Conservation (phyloP, 225 moss, liverwort and hornwort genomes). For the Physcomitrium patens region DNA sequence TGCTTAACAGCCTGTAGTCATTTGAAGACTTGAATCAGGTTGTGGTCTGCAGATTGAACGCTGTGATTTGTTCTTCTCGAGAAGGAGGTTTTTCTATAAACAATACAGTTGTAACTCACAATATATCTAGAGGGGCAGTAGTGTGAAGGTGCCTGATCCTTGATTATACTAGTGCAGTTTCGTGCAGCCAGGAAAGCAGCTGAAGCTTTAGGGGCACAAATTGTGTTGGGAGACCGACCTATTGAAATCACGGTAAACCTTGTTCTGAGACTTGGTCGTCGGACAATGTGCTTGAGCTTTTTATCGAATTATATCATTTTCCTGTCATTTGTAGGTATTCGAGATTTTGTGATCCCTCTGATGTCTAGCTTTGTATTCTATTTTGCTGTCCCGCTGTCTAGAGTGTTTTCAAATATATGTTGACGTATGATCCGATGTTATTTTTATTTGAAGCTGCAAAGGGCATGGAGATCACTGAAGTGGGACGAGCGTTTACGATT, state of each 20-base stretch:
- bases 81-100: no score
- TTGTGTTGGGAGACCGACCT: constrained; percentile 78
- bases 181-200: constrained; percentile 77
- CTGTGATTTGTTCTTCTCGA: no score
- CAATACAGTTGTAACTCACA: no score
- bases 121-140: no score
- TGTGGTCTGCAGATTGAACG: no score
- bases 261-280: constrained; percentile 1
- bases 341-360: no score
- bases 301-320: not conserved
- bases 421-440: not conserved
- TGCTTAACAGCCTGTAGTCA: no score
- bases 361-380: constrained; percentile 7
- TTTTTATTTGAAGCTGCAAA: constrained; percentile 48
- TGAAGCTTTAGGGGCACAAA: constrained; percentile 61
- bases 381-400: constrained; percentile 5
- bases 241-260: constrained; percentile 70
- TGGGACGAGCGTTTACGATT: constrained; percentile 67
- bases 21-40: no score
- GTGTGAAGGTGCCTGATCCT: constrained; percentile 12
- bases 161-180: constrained; percentile 43
- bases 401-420: not conserved
- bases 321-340: no score
- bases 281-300: not conserved
- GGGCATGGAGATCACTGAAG: constrained; percentile 69